A percentile compares a stretch with the other conserved stretches of the same genome.
phyloP scores from a whole-genome alignment of 768 basidiomycete genomes.

The Boletus reticuloceps region DNA sequence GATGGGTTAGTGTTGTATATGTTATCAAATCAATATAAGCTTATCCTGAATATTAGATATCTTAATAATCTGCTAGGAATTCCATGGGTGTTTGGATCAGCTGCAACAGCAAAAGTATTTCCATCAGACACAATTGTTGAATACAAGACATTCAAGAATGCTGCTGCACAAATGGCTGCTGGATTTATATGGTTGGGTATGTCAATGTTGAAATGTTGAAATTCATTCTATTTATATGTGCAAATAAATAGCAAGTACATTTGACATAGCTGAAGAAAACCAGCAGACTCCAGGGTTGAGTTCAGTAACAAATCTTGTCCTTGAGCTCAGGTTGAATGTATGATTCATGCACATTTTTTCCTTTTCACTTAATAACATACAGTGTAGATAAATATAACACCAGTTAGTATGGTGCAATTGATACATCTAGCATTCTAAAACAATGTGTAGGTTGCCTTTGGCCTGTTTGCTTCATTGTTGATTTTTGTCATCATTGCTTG shows the following conservation, averaged over 20 bases:
- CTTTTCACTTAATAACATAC: background rate
- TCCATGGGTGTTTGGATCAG: background rate
- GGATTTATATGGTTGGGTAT: constrained; percentile 10
- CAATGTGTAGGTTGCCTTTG: background rate
- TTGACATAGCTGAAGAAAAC: background rate
- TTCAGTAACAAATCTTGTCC: background rate
- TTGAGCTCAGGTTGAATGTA: background rate
- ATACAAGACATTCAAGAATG: background rate
- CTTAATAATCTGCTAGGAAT: background rate
- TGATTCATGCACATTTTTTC: background rate
- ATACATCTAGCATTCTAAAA: background rate
- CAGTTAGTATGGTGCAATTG: background rate
- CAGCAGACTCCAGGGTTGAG: background rate
- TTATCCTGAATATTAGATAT: background rate
- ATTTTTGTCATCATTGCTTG: background rate
- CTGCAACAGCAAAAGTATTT: background rate
- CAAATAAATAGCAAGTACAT: background rate
- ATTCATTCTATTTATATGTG: background rate
- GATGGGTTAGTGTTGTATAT: background rate
- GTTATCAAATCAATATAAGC: background rate
- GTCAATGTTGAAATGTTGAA: background rate
- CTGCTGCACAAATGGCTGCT: background rate
- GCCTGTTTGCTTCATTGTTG: background rate
- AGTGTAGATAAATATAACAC: background rate
- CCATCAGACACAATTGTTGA: background rate